Evolutionary conservation across 2,329 filamentous ascomycete species (phyloP), one percentile per base, ranked within the genome.

Genomic region (Anthostomella pinea): DNA sequence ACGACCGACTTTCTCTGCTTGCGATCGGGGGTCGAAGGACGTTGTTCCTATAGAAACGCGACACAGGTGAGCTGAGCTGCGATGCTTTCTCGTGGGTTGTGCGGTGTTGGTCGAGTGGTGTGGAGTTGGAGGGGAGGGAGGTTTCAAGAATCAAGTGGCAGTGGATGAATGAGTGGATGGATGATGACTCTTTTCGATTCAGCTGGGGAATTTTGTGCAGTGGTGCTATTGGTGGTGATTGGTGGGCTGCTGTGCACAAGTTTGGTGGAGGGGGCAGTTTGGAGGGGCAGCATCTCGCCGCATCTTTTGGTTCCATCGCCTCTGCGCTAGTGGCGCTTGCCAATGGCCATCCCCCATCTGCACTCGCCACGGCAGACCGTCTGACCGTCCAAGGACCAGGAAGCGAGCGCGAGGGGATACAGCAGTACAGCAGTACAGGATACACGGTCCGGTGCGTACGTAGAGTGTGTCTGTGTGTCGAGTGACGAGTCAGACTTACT

Each of bases 1-100:
- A 89, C 83, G 58, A 97, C 91, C 30, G 88, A 94, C 71, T 97
- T 95, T 69, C 90, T 85, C 58, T 84, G 81, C 66, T 86, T 89
- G 61, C 77, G 76, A 56, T 82, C 75, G 53, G 62, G 55, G 32
- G 53, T 52, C 30, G 46, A 36, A 38, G 56, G 54, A 21, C 46
- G 54, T 23, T 39, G 35, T 32, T 58, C 53, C 51, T 55, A 55
- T 30, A n/a, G n/a, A n/a, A n/a, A n/a, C n/a, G n/a, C n/a, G n/a
- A n/a, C n/a, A n/a, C n/a, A n/a, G n/a, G n/a, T n/a, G n/a, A n/a
- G n/a, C n/a, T n/a, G n/a, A n/a, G n/a, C n/a, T n/a, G n/a, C n/a
- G n/a, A n/a, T 11, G 21, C 11, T 22, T 7, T 22, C 21, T 22
- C 7, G 21, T 22, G 21, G 21, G 7, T 11, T 22, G 21, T 22